phyloP scores from a whole-genome alignment of 805 yeast genomes.

The Kluyveromyces nonfermentans region DNA sequence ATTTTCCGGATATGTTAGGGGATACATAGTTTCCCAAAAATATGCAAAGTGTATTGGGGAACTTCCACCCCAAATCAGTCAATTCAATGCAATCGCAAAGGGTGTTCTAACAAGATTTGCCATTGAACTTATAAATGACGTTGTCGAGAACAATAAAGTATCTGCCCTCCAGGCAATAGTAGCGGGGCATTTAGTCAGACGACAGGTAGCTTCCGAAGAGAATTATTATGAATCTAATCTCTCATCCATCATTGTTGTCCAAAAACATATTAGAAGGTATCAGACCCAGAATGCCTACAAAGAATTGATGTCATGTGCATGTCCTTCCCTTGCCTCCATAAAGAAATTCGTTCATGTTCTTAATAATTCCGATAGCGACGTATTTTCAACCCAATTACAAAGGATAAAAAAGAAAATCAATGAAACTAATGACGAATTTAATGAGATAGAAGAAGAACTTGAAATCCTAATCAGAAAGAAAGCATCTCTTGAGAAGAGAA shows the following conservation, averaged over 20 bases:
- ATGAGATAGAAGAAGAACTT: conserved; percentile 60
- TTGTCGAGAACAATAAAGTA: conserved; percentile 37
- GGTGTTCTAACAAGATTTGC: conserved; percentile 55
- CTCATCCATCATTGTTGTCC: conserved; percentile 59
- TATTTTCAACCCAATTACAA: conserved; percentile 59
- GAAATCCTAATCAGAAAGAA: conserved; percentile 72
- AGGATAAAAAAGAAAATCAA: conserved; percentile 58
- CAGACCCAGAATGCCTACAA: conserved; percentile 65
- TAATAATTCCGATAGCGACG: conserved; percentile 63
- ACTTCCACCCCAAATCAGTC: conserved; percentile 24
- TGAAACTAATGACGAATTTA: conserved; percentile 60
- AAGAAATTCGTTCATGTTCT: conserved; percentile 67
- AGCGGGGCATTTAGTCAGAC: conserved; percentile 41
- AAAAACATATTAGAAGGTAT: conserved; percentile 60
- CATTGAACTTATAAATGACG: conserved; percentile 45
- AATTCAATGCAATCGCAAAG: conserved; percentile 49
- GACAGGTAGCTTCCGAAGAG: conserved; percentile 25
- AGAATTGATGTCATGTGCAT: conserved; percentile 54
- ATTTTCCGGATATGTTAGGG: conserved; percentile 2
- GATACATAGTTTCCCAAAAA: neutral
- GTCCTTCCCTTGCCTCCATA: conserved; percentile 73
- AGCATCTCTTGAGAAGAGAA: conserved; percentile 68
- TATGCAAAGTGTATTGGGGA: neutral
- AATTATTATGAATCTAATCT: conserved; percentile 46
- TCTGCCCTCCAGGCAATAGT: conserved; percentile 43